Evolutionary conservation across 1,284 basidiomycete species (phyloP), one percentile per base, ranked within the genome.

Genomic region (Caloboletus firmus): DNA sequence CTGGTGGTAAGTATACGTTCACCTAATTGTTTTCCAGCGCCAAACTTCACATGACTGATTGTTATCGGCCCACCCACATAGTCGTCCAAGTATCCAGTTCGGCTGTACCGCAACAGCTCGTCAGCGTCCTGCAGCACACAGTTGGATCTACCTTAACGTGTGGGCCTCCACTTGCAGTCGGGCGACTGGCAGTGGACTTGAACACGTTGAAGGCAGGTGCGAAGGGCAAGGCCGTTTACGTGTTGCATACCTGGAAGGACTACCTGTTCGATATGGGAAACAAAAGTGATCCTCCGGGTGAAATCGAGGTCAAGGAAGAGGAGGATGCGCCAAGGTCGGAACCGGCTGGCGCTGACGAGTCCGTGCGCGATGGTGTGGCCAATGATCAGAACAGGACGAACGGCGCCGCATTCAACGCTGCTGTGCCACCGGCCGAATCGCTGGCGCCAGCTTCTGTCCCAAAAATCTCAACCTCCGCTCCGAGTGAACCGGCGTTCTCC

Each of bases 211-310:
- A 71, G 31, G 72, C 72, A 20, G 72, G 66, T 3, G 74, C 75
- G 42, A 89, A 88, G 64, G 90, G 90, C 1, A 91, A 91, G 64
- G 90, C 89, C 0, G 87, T 90, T 4, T 70, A 76, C 26, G 73
- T 90, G 2, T 58, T 86, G 42, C 87, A 91, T 63, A 80, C 82
- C 2, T 87, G 84, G 82, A 87, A 85, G 61, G 89, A 90, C 60
- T 71, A 78, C 58, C 65, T 91, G 10, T 91, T 87, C 81, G 79
- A 83, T 17, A 77, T 88, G 75, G 88, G 89, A 12, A 72, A 70
- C 22, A 86, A 83, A 61, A 51, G 59, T 9, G 82, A 86, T 41
- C 75, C 78, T 8, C 86, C 87, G 0, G 77, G 75, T 7, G 70
- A 74, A 20, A 61, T 72, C 45, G 59, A 60, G 39, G 39, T 60